Base-by-base conservation (phyloP, 768 basidiomycete genomes). In the Mycena pura region DNA sequence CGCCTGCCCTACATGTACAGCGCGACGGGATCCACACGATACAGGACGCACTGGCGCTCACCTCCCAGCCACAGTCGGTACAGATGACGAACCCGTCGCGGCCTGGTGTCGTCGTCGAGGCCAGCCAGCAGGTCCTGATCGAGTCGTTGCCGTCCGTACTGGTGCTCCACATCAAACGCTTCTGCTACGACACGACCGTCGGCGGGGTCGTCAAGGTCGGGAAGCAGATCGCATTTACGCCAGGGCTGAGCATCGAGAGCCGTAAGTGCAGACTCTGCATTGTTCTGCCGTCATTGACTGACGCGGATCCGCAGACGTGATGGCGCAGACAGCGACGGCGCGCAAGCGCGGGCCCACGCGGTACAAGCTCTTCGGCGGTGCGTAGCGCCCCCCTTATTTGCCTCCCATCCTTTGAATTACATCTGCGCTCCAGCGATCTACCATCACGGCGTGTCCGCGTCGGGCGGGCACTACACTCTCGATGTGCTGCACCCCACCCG, bases 391-490 rank as follows among this genome's bases (percentile, higher is more conserved):
- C 36, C 13, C 38, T 49, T 22, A 14, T 13, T 19, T 32, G 3
- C 43, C 25, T 25, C 2, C 34, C 52, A 21, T 24, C 31, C 3
- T 7, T 24, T 29, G 53, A 28, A 29, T 38, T 60, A 41, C 32
- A 29, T 43, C 50, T 14, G 41, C 48, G 41, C 50, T 27, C 36
- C 24, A 92, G 96, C 88, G 9, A 77, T 98, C 13, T 98, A 98
- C 74, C 96, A 99, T 73, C 96, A 99, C 66, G 96, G 96, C 2
- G 79, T 82, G 27, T 92, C 92, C 7, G 94, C 96, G 0, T 89
- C 89, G 1, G 95, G 95, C 3, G 96, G 96, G 1, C 96, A 98
- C 74, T 99, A 98, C 77, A 99, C 96, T 3, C 85, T 96, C 45
- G 91, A 95, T 68, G 91, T 96, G 10, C 78, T 96, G 2, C 89